phyloP scores from a whole-genome alignment of 257 asterid species.

The Nicotiana tomentosiformis region DNA sequence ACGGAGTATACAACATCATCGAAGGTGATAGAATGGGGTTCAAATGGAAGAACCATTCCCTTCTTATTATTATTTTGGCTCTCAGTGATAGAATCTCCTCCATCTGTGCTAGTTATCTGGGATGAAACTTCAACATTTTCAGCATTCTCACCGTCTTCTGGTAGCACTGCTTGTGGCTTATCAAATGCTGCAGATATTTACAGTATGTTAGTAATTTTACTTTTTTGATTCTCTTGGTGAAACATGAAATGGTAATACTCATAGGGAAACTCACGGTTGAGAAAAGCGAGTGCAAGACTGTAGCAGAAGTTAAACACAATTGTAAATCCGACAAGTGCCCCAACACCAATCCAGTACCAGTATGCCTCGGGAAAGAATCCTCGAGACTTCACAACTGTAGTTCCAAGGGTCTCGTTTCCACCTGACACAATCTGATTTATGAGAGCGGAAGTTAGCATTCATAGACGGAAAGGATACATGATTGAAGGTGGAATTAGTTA shows the following conservation, averaged over 20 bases:
- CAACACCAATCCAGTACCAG: slow-evolving; percentile 46
- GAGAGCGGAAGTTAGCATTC: background rate
- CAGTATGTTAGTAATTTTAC: background rate
- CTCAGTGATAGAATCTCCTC: slow-evolving; percentile 25
- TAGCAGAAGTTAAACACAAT: slow-evolving; percentile 20
- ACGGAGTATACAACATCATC: slow-evolving; percentile 70
- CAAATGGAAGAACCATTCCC: slow-evolving; percentile 95
- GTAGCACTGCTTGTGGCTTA: slow-evolving; percentile 34
- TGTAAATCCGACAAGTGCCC: slow-evolving; percentile 30
- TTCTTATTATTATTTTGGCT: slow-evolving; percentile 22
- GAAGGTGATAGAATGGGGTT: slow-evolving; percentile 82
- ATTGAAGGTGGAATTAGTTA: background rate
- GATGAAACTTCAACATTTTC: slow-evolving; percentile 9
- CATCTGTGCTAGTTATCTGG: slow-evolving; percentile 5
- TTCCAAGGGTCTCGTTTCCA: slow-evolving; percentile 26
- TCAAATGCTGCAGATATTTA: slow-evolving; percentile 42
- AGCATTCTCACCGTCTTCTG: slow-evolving; percentile 26
- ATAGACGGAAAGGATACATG: background rate
- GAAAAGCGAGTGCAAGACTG: slow-evolving; percentile 29
- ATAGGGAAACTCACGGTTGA: slow-evolving; percentile 43
- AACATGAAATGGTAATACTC: background rate
- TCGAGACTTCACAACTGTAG: slow-evolving; percentile 15
- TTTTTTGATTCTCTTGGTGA: background rate
- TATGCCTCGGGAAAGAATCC: slow-evolving; percentile 29
- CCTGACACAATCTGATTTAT: slow-evolving; percentile 11